A percentile compares a stretch with the other conserved stretches of the same genome.
These are phyloP conservation scores for Cornus kousa DNA, from an alignment of 148 eudicot species.

Conservation along the genomic window DNA sequence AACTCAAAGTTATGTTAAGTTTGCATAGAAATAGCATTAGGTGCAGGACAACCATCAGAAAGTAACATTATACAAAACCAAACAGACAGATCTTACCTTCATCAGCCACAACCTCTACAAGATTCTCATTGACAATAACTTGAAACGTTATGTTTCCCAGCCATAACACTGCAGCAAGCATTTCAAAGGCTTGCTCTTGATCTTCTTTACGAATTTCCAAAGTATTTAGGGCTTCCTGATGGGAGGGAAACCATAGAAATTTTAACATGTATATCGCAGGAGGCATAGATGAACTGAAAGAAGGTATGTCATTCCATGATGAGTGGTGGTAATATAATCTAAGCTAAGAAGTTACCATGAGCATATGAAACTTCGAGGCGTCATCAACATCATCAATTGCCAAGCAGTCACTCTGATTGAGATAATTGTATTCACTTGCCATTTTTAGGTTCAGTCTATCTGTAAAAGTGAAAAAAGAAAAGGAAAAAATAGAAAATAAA, in stretches of 20 bases:
- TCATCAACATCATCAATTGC: constrained; percentile 66
- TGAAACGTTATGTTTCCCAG: constrained; percentile 88
- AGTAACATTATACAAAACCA: constrained; percentile 7
- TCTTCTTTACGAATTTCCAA: constrained; percentile 62
- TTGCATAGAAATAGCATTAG: neutral
- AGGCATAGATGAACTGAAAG: constrained; percentile 1
- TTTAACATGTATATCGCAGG: neutral
- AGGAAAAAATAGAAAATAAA: too few relatives aligned
- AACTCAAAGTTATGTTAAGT: neutral
- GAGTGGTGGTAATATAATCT: neutral
- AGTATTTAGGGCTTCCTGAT: constrained; percentile 70
- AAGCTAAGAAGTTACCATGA: constrained; percentile 49
- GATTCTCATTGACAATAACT: constrained; percentile 65
- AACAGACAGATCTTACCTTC: constrained; percentile 60
- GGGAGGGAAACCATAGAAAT: constrained; percentile 8
- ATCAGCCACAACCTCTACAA: constrained; percentile 65
- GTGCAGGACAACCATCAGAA: neutral
- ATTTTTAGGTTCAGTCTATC: constrained; percentile 64
- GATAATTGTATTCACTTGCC: constrained; percentile 66
- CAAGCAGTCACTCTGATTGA: constrained; percentile 78
- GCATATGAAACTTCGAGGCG: constrained; percentile 57
- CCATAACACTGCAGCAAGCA: constrained; percentile 91
- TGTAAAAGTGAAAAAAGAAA: constrained; percentile 29
- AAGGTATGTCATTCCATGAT: neutral
- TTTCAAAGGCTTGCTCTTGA: constrained; percentile 66